Conservation (phyloP, 352 stramenopile genomes). For the Pythium grandisporangium region DNA sequence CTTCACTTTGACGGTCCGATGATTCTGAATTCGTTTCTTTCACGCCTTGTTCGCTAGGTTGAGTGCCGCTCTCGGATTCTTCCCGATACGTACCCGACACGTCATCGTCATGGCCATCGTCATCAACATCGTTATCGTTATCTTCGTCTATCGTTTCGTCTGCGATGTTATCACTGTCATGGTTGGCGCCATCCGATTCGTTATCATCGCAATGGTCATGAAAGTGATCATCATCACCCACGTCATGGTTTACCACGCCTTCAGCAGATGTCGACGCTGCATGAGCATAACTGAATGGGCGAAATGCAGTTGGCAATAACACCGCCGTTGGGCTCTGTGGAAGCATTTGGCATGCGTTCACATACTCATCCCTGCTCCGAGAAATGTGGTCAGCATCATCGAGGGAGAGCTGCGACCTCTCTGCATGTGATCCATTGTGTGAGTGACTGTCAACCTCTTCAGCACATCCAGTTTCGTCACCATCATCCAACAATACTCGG, state of each 20-base stretch:
- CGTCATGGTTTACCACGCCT: no score
- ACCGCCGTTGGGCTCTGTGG: constrained; percentile 1
- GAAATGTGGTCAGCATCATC: not conserved
- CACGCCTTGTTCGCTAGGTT: no score
- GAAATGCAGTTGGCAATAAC: not conserved
- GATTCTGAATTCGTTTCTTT: no score
- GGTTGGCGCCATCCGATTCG: no score
- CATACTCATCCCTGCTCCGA: not conserved
- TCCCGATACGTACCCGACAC: no score
- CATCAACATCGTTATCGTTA: not conserved
- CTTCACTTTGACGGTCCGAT: not conserved
- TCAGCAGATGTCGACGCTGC: no score
- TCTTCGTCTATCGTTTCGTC: not conserved
- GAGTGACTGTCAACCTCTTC: no score
- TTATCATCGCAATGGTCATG: not conserved
- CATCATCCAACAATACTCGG: no score
- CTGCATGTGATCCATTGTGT: no score
- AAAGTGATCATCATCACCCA: constrained; percentile 8
- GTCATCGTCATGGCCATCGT: no score
- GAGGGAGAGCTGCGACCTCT: not conserved
- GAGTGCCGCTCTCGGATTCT: no score
- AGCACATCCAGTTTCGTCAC: no score
- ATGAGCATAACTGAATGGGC: not conserved
- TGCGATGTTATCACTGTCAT: not conserved
- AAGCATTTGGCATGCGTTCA: constrained; percentile 3